Evolutionary conservation across 2,329 filamentous ascomycete species (phyloP).

Genomic region (Akanthomyces muscarius): DNA sequence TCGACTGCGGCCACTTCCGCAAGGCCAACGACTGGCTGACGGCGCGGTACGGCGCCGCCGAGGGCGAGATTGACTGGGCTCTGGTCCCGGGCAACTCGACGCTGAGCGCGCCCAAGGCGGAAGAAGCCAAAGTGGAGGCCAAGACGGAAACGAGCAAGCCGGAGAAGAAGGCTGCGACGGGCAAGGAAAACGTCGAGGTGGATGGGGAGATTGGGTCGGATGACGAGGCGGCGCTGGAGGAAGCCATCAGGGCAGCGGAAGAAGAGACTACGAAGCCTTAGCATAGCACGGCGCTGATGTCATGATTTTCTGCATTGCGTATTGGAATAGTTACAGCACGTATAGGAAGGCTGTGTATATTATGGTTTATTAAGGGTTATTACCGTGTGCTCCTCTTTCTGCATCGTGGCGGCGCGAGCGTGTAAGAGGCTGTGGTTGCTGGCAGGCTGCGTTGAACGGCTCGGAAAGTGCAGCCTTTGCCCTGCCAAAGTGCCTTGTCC

Average conservation of each 20-base stretch:
- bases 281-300: neutral
- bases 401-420: neutral
- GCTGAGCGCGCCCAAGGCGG: constrained; percentile 26
- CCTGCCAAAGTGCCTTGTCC: neutral
- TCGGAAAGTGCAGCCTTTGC: neutral
- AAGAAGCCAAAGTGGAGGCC: constrained; percentile 9
- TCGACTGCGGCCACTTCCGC: constrained; percentile 76
- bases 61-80: constrained; percentile 82
- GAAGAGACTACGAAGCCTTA: constrained; percentile 18
- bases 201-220: constrained; percentile 32
- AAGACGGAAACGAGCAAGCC: constrained; percentile 23
- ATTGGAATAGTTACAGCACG: neutral
- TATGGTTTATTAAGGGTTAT: neutral
- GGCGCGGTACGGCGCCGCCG: constrained; percentile 70
- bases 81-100: constrained; percentile 38
- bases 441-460: neutral
- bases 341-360: neutral
- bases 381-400: neutral
- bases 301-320: neutral
- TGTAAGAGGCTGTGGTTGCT: neutral
- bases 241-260: constrained; percentile 32
- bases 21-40: constrained; percentile 82
- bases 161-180: constrained; percentile 19
- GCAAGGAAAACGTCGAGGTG: constrained; percentile 11
- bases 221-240: constrained; percentile 36